Evolutionary conservation across 805 yeast species (phyloP).

Genomic region (Teunomyces stri): DNA sequence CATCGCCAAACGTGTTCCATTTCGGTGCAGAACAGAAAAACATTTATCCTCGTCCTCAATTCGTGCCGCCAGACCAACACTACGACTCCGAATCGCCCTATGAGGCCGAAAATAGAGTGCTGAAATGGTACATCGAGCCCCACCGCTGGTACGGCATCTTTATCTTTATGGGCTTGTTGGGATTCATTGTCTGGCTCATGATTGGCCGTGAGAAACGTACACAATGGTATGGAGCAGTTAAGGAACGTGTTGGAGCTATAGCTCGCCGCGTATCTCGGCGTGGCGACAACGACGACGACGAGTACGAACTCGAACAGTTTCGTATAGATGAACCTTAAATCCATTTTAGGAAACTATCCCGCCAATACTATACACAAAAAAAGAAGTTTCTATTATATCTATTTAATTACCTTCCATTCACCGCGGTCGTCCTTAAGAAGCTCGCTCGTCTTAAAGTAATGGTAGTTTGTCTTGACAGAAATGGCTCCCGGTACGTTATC

Average conservation of each 20-base stretch:
- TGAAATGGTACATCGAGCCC: slow-evolving; percentile 44
- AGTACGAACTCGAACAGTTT: slow-evolving; percentile 13
- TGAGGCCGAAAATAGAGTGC: slow-evolving; percentile 28
- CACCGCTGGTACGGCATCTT: slow-evolving; percentile 40
- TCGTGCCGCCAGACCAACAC: slow-evolving; percentile 19
- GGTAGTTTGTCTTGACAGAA: slow-evolving; percentile 82
- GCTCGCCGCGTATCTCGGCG: background rate
- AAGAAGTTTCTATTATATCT: no score
- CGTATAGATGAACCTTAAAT: slow-evolving; percentile 3
- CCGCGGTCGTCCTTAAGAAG: slow-evolving; percentile 46
- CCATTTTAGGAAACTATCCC: no score
- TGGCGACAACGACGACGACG: background rate
- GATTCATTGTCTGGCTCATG: slow-evolving; percentile 29
- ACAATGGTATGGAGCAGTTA: background rate
- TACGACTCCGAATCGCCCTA: slow-evolving; percentile 30
- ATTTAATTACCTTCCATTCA: slow-evolving; percentile 31
- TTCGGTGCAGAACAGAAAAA: slow-evolving; percentile 54
- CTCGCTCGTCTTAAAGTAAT: slow-evolving; percentile 78
- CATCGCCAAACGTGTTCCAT: slow-evolving; percentile 46
- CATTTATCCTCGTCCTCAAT: slow-evolving; percentile 43
- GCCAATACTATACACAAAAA: no score
- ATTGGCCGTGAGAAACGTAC: slow-evolving; percentile 21
- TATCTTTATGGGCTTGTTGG: slow-evolving; percentile 25
- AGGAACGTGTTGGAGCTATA: background rate
- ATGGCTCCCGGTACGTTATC: slow-evolving; percentile 86